These are phyloP conservation scores for Aspergillus affinis DNA, from an alignment of 495 filamentous ascomycete genomes.

Conservation along the genomic window DNA sequence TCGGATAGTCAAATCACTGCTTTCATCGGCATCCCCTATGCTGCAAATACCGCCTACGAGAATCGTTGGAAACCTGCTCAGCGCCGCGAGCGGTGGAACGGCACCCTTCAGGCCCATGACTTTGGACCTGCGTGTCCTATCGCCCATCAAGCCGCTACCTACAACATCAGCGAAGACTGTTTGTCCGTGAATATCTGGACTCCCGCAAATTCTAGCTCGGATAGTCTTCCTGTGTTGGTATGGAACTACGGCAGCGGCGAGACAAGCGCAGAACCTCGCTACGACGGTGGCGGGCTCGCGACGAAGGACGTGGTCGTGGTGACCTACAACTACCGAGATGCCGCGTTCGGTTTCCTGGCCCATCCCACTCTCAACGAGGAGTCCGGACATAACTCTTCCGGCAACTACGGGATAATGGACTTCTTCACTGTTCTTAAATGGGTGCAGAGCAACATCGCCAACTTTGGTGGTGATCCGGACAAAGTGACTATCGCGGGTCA, in stretches of 20 bases:
- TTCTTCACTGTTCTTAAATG: slow-evolving; percentile 45
- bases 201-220: slow-evolving; percentile 23
- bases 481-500: slow-evolving; percentile 46
- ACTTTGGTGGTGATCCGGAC: slow-evolving; percentile 62
- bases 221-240: slow-evolving; percentile 30
- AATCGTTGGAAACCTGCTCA: slow-evolving; percentile 33
- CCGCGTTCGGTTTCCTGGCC: slow-evolving; percentile 66
- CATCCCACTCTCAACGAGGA: slow-evolving; percentile 51
- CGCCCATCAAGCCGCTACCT: background rate
- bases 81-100: slow-evolving; percentile 26
- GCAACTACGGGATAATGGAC: slow-evolving; percentile 30
- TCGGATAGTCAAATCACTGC: slow-evolving; percentile 51
- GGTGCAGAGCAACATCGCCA: slow-evolving; percentile 50
- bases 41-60: slow-evolving; percentile 28
- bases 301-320: slow-evolving; percentile 57
- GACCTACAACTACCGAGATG: slow-evolving; percentile 71
- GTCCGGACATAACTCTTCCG: slow-evolving; percentile 47
- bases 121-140: slow-evolving; percentile 29
- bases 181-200: slow-evolving; percentile 34
- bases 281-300: slow-evolving; percentile 31
- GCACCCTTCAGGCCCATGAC: slow-evolving; percentile 22
- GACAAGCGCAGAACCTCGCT: slow-evolving; percentile 24
- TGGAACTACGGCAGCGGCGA: slow-evolving; percentile 34
- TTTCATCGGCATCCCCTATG: slow-evolving; percentile 28
- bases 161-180: slow-evolving; percentile 30